Evolutionary conservation across 1,284 basidiomycete species (phyloP).

Genomic region (Cystobasidiaceae sp.): DNA sequence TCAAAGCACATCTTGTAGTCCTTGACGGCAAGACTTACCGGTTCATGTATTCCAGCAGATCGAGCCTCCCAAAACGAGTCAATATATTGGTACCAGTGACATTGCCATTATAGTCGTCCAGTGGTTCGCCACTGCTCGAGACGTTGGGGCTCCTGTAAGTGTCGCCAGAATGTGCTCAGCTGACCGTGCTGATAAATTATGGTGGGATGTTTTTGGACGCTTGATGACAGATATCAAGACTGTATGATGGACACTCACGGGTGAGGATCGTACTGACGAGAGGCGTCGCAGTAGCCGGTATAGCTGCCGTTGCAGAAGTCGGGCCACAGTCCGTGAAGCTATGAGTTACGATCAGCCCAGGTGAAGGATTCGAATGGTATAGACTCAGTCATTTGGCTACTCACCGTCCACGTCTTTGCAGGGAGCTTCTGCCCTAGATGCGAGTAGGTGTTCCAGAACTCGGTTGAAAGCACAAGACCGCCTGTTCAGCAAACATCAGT

Average conservation of each 20-base stretch:
- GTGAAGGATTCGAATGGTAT: background rate
- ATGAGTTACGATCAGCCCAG: background rate
- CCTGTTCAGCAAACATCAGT: background rate
- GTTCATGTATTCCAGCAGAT: conserved; percentile 24
- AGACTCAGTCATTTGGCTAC: background rate
- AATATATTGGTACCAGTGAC: conserved; percentile 12
- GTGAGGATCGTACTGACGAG: conserved; percentile 4
- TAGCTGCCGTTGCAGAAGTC: conserved; percentile 32
- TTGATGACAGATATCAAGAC: too few relatives aligned
- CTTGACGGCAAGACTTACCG: background rate
- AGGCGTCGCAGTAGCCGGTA: conserved; percentile 26
- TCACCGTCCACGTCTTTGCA: conserved; percentile 11
- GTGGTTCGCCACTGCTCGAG: background rate
- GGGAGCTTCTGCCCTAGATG: conserved; percentile 4
- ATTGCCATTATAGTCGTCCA: conserved; percentile 18
- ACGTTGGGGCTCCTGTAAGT: conserved; percentile 21
- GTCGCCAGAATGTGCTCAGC: too few relatives aligned
- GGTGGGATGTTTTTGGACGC: background rate
- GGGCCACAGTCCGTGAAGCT: conserved; percentile 23
- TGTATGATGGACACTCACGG: too few relatives aligned
- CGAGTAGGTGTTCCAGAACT: conserved; percentile 15
- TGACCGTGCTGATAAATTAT: too few relatives aligned
- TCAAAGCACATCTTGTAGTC: background rate
- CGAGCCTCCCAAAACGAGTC: background rate
- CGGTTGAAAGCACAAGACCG: conserved; percentile 24